phyloP scores from a whole-genome alignment of 106 monocot species.

The Iris macrosiphon region DNA sequence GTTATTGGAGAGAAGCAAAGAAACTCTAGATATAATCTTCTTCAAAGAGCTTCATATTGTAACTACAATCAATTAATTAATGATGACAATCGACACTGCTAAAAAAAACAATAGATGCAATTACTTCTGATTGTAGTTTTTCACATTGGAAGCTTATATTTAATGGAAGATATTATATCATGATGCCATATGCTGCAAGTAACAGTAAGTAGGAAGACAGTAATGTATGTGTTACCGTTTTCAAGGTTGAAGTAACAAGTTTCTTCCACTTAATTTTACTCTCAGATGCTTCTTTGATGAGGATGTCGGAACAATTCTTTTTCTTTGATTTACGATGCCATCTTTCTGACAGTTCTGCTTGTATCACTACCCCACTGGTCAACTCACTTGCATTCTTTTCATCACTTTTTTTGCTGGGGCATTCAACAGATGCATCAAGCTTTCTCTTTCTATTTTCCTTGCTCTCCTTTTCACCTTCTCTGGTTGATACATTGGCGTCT shows the following conservation, averaged over 20 bases:
- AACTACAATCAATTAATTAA: too few relatives aligned
- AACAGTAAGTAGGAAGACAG: not conserved
- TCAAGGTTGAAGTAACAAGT: slow-evolving; percentile 49
- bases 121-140: too few relatives aligned
- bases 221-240: slow-evolving; percentile 56
- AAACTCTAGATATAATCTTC: too few relatives aligned
- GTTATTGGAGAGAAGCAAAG: too few relatives aligned
- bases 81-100: too few relatives aligned
- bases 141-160: too few relatives aligned
- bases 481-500: not conserved
- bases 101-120: too few relatives aligned
- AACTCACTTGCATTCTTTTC: slow-evolving; percentile 1
- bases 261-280: slow-evolving; percentile 94
- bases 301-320: too few relatives aligned
- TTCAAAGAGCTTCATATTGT: too few relatives aligned
- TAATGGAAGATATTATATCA: too few relatives aligned
- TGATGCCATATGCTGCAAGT: too few relatives aligned
- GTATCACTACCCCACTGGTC: slow-evolving; percentile 51
- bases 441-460: slow-evolving; percentile 47
- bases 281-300: not conserved
- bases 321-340: slow-evolving; percentile 18
- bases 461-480: slow-evolving; percentile 8
- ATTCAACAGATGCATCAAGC: slow-evolving; percentile 7
- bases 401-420: not conserved
- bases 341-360: slow-evolving; percentile 23